phyloP scores from a whole-genome alignment of 495 filamentous ascomycete species.

The Neurospora sp. region DNA sequence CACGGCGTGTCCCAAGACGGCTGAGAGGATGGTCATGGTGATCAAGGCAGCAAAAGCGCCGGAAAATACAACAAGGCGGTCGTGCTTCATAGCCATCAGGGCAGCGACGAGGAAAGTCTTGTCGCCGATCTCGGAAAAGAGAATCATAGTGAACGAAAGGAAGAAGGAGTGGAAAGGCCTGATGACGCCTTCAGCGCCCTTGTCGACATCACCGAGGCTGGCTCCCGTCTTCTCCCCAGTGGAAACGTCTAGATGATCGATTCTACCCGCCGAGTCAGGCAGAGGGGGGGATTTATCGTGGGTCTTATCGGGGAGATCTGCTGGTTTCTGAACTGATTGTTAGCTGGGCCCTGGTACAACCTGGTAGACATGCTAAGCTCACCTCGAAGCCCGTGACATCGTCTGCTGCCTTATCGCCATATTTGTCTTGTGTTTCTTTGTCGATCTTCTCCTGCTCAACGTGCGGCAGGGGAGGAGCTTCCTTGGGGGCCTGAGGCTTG shows the following conservation, averaged over 20 bases:
- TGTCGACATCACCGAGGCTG: conserved; percentile 22
- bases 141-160: conserved; percentile 92
- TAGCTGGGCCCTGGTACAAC: background rate
- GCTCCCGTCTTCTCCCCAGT: conserved; percentile 30
- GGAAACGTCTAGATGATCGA: conserved; percentile 57
- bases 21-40: conserved; percentile 93
- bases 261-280: conserved; percentile 49
- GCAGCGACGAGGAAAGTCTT: conserved; percentile 97
- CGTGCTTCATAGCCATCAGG: conserved; percentile 98
- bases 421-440: conserved; percentile 30
- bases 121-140: conserved; percentile 95
- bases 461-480: conserved; percentile 70
- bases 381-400: conserved; percentile 61
- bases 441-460: conserved; percentile 55
- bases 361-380: conserved; percentile 3
- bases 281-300: conserved; percentile 69
- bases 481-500: conserved; percentile 71
- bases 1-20: conserved; percentile 87
- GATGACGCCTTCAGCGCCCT: conserved; percentile 53
- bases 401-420: conserved; percentile 23
- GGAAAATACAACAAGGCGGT: conserved; percentile 83
- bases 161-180: conserved; percentile 84
- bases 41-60: conserved; percentile 87
- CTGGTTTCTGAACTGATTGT: conserved; percentile 56
- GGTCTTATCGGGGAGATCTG: conserved; percentile 67